phyloP scores from a whole-genome alignment of 257 asterid species.

The Solanum corneliomulleri region DNA sequence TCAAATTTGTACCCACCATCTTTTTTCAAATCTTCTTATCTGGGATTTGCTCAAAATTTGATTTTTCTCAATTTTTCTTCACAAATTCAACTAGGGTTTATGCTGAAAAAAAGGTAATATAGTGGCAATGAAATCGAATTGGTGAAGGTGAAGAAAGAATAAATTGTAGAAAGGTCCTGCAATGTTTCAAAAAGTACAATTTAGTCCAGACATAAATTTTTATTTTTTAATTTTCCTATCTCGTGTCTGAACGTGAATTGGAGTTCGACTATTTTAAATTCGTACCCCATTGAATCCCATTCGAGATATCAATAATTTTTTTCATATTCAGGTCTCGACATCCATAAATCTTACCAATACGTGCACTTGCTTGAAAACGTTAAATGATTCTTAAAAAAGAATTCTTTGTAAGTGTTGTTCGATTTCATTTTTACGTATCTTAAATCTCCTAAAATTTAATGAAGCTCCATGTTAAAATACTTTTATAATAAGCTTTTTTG shows the following conservation, averaged over 20 bases:
- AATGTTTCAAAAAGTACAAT: not conserved
- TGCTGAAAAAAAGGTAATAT: not conserved
- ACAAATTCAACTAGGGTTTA: not conserved
- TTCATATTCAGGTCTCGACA: fast-evolving
- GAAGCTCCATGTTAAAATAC: not conserved
- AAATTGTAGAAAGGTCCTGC: not conserved
- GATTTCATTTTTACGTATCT: fast-evolving
- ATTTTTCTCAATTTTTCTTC: not conserved
- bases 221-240: not conserved
- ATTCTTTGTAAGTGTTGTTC: not conserved
- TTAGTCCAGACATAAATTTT: not conserved
- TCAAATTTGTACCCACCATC: constrained; percentile 84
- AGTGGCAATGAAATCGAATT: not conserved
- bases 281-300: no score
- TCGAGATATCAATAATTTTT: no score
- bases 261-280: no score
- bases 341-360: not conserved
- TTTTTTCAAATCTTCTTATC: not conserved
- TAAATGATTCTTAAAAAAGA: no score
- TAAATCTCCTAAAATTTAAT: not conserved
- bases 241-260: fast-evolving
- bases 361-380: not conserved
- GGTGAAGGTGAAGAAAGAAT: not conserved
- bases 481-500: not conserved
- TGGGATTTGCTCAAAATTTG: not conserved